Conservation (phyloP, 768 basidiomycete genomes). For the Myochromella boudieri region DNA sequence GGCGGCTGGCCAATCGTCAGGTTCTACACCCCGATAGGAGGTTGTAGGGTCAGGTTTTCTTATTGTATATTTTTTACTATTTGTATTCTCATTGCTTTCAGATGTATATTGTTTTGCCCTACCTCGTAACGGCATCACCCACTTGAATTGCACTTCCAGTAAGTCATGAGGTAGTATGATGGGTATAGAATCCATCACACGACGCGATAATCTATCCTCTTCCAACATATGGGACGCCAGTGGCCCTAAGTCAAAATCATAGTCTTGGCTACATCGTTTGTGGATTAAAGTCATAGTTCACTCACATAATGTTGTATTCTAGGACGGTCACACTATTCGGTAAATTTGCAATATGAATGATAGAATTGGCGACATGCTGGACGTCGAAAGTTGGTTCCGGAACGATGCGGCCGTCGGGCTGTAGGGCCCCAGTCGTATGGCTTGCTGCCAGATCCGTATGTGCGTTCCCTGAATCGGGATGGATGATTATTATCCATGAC, state of each 20-base stretch:
- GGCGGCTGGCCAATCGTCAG: slow-evolving; percentile 42
- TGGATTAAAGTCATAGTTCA: slow-evolving; percentile 6
- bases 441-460: slow-evolving; percentile 55
- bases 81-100: not conserved
- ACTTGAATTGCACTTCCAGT: not conserved
- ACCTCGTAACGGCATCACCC: not conserved
- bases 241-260: slow-evolving; percentile 19
- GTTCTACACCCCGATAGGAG: slow-evolving; percentile 20
- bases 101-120: not conserved
- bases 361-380: slow-evolving; percentile 65
- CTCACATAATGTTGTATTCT: slow-evolving; percentile 74
- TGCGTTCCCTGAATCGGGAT: slow-evolving; percentile 57
- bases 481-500: not conserved
- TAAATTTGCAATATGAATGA: slow-evolving; percentile 71
- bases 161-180: not conserved
- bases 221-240: slow-evolving; percentile 26
- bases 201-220: slow-evolving; percentile 20
- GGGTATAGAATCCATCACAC: not conserved
- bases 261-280: not conserved
- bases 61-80: slow-evolving; percentile 1
- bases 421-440: slow-evolving; percentile 52
- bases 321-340: slow-evolving; percentile 71
- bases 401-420: slow-evolving; percentile 61
- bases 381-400: slow-evolving; percentile 71
- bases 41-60: not conserved